Base-by-base conservation (phyloP, 2,329 filamentous ascomycete species). In the Drechslera avenae region DNA sequence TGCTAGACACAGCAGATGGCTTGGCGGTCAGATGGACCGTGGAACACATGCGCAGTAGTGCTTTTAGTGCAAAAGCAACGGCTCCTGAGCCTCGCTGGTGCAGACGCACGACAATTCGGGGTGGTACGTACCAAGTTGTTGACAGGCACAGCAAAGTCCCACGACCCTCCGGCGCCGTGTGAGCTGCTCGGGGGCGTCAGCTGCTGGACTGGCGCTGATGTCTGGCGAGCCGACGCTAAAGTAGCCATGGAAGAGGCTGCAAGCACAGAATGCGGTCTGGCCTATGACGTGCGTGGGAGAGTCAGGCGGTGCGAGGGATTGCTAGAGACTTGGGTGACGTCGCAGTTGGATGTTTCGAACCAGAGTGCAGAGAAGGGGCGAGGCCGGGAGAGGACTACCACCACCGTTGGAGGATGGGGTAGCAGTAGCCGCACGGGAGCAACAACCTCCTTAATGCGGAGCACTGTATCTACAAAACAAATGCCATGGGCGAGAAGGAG, bases 131-230 rank as follows among this genome's bases (percentile, higher is more conserved):
- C 73, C 64, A 64, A 54, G 41, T 68, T 55, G 51, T 68, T 63
- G 39, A 75, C 43, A 49, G 73, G 72, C 39, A 75, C 73, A 34
- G 73, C 72, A 55, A 69, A 70, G 40, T 75, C 71, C 72, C 73
- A 75, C 41, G 64, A 62, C 50, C 62, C 67, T 48, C 67, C 55
- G 37, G 58, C 69, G 53, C 72, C 72, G 67, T 76, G 72, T 10
- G 72, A 69, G 54, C 72, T 75, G 55, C 66, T 73, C 28, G 73
- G 73, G 41, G 73, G 73, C 10, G 72, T 75, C 50, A 74, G 63
- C 54, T 73, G 72, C 51, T 68, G 65, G 40, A 63, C 52, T 32
- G 62, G 54, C 43, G 60, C 59, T 55, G 58, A 56, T n/a, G 62
- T 56, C 50, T 68, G 69, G 50, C 57, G 67, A 46, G 64, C 60